Conservation (phyloP, 305 asterid genomes). For the Solanum chacoense region DNA sequence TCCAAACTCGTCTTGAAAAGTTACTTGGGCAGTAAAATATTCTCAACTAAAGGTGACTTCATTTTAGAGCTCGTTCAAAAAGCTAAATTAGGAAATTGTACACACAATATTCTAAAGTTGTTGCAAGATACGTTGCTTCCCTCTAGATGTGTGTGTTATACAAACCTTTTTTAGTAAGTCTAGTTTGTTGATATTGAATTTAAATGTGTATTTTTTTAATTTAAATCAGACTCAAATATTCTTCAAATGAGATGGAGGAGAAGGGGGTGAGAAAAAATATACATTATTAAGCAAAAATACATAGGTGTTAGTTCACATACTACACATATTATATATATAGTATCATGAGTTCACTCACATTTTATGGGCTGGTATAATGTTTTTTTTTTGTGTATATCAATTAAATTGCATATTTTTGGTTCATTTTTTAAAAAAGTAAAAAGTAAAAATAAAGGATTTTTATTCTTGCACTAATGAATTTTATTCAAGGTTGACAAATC, state of each 20-base stretch:
- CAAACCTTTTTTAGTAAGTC: background rate
- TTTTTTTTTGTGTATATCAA: background rate
- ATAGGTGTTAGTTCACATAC: background rate
- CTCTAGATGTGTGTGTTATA: background rate
- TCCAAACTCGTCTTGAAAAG: background rate
- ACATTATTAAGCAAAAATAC: background rate
- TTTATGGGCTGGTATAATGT: background rate
- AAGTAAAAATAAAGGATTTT: too few relatives aligned
- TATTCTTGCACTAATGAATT: background rate
- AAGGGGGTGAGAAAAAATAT: background rate
- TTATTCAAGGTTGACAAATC: background rate
- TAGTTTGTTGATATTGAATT: background rate
- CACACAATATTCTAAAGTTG: slow-evolving; percentile 14
- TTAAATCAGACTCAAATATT: background rate
- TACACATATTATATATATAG: too few relatives aligned
- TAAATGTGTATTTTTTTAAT: too few relatives aligned
- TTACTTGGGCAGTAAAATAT: background rate
- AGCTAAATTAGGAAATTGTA: background rate
- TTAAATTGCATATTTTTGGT: background rate
- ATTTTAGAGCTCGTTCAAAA: background rate
- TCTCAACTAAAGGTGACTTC: background rate
- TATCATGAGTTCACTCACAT: background rate
- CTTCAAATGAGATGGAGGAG: background rate
- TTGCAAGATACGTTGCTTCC: slow-evolving; percentile 26
- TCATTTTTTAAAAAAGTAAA: too few relatives aligned